phyloP scores from a whole-genome alignment of 257 asterid genomes.

The Dorcoceras hygrometricum region DNA sequence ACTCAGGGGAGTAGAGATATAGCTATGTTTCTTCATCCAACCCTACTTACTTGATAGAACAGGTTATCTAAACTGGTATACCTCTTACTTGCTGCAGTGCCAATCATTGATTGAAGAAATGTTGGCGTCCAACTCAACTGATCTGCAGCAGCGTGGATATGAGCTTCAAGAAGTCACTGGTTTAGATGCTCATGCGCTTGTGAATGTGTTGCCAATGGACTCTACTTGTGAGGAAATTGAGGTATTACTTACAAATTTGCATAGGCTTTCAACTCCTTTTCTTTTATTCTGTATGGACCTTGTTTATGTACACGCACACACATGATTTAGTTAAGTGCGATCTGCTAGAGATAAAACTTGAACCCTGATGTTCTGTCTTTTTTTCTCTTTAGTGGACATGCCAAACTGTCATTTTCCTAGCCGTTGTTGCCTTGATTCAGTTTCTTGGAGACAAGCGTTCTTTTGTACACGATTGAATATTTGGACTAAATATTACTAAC shows the following conservation, averaged over 20 bases:
- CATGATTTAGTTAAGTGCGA: too few species aligned
- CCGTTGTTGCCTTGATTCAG: too few species aligned
- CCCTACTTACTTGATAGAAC: slow-evolving; percentile 15
- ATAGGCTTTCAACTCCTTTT: neutral
- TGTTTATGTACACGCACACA: neutral
- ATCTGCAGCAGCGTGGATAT: slow-evolving; percentile 97
- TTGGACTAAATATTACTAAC: neutral
- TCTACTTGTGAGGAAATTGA: slow-evolving; percentile 85
- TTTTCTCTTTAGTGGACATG: neutral
- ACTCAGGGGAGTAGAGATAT: neutral
- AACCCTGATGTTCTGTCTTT: neutral
- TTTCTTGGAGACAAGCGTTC: too few species aligned
- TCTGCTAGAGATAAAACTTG: neutral
- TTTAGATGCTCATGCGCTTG: slow-evolving; percentile 65
- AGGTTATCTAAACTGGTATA: slow-evolving; percentile 23
- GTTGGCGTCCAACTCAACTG: slow-evolving; percentile 89
- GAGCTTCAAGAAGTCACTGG: slow-evolving; percentile 80
- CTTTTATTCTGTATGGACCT: slow-evolving; percentile 4
- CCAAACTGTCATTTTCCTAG: neutral
- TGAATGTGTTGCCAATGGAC: slow-evolving; percentile 75
- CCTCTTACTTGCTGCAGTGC: slow-evolving; percentile 57
- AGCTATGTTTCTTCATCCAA: slow-evolving; percentile 9
- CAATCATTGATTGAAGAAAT: slow-evolving; percentile 81
- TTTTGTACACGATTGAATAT: neutral
- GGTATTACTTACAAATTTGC: slow-evolving; percentile 40